Conservation (phyloP, 345 rosid genomes). For the Erucastrum elatum region DNA sequence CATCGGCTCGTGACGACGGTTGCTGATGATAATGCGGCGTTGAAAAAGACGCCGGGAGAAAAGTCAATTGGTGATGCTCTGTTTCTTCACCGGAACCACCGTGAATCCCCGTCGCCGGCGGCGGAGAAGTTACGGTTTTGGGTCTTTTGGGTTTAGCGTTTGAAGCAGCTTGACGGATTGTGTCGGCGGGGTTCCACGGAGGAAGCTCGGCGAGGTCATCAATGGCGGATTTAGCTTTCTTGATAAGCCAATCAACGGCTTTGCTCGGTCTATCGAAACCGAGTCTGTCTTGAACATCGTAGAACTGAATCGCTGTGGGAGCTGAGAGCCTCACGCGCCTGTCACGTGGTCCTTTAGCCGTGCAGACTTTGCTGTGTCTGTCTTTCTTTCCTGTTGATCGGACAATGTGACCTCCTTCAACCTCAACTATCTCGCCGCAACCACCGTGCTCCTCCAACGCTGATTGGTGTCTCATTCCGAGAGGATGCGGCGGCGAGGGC, state of each 20-base stretch:
- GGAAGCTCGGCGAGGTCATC: conserved; percentile 86
- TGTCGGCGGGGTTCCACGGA: conserved; percentile 61
- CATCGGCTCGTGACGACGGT: conserved; percentile 60
- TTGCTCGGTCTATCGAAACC: conserved; percentile 97
- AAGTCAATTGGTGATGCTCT: conserved; percentile 41
- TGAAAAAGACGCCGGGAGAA: conserved; percentile 61
- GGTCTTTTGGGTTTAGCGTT: conserved; percentile 32
- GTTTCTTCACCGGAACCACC: conserved; percentile 29
- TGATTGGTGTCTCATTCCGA: conserved; percentile 29
- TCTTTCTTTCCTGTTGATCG: conserved; percentile 83
- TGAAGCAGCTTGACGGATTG: conserved; percentile 6
- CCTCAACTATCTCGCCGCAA: conserved; percentile 80
- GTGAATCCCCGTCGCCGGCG: conserved; percentile 22
- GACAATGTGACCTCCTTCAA: conserved; percentile 95
- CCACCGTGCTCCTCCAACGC: conserved; percentile 39
- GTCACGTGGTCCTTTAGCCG: conserved; percentile 93
- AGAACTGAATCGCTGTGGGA: conserved; percentile 93
- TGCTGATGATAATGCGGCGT: conserved; percentile 43
- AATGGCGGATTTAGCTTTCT: conserved; percentile 78
- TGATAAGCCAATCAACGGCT: conserved; percentile 93
- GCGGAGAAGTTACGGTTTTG: background rate
- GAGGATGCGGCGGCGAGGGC: conserved; percentile 51
- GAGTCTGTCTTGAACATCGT: conserved; percentile 92
- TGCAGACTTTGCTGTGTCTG: conserved; percentile 93
- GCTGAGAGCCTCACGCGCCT: conserved; percentile 93